A percentile compares a stretch with the other conserved stretches of the same genome.
These are phyloP conservation scores for Clarkia xantiana DNA, from an alignment of 345 rosid species.

Conservation along the genomic window DNA sequence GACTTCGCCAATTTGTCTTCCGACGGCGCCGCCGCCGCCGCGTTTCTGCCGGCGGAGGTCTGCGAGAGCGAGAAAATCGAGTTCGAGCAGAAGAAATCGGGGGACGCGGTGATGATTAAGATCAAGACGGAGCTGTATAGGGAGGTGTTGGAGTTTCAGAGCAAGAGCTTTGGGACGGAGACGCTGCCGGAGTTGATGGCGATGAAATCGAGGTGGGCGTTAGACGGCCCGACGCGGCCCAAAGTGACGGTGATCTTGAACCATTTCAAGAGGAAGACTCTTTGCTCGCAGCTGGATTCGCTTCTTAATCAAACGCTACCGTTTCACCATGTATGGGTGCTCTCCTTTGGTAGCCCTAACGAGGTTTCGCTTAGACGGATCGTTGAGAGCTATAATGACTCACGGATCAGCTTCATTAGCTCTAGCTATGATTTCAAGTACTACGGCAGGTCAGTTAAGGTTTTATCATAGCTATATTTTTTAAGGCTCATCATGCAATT, in stretches of 20 bases:
- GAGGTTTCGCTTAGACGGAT: slow-evolving; percentile 56
- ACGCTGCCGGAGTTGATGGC: slow-evolving; percentile 53
- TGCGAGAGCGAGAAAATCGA: slow-evolving; percentile 90
- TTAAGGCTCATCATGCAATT: too few relatives aligned
- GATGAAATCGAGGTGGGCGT: slow-evolving; percentile 77
- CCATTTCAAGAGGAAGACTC: slow-evolving; percentile 93
- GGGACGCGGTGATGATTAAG: slow-evolving; percentile 59
- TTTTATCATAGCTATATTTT: too few relatives aligned
- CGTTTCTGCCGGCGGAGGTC: slow-evolving; percentile 15
- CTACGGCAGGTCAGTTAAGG: too few relatives aligned
- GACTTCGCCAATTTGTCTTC: slow-evolving; percentile 26
- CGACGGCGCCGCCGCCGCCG: slow-evolving; percentile 10
- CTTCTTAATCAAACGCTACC: slow-evolving; percentile 81
- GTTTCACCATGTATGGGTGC: slow-evolving; percentile 86
- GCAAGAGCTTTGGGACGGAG: slow-evolving; percentile 47
- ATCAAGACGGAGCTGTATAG: slow-evolving; percentile 58
- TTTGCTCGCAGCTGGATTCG: slow-evolving; percentile 81
- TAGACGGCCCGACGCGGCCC: slow-evolving; percentile 42
- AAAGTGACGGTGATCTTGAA: slow-evolving; percentile 75
- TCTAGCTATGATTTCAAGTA: slow-evolving; percentile 90
- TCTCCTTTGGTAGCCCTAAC: slow-evolving; percentile 80
- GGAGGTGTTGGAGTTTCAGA: slow-evolving; percentile 50
- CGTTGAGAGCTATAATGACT: slow-evolving; percentile 63
- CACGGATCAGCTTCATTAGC: slow-evolving; percentile 83
- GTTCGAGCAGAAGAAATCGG: slow-evolving; percentile 79